Evolutionary conservation across 345 rosid genomes (phyloP).

Genomic region (Gossypium longicalyx): DNA sequence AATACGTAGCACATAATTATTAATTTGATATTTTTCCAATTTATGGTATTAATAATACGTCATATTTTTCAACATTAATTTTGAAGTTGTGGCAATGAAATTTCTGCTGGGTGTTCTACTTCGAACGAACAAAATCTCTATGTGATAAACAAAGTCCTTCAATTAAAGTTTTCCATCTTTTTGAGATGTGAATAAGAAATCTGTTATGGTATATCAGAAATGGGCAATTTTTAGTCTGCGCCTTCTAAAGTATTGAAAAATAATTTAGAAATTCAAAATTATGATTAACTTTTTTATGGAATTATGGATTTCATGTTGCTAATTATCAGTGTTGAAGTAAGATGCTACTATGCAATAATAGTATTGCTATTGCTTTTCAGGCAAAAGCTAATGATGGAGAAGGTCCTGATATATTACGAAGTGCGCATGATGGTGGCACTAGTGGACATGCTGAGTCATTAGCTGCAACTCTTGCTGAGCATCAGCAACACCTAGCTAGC

Average conservation of each 20-base stretch:
- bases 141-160: neutral
- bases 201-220: neutral
- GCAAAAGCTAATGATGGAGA: conserved; percentile 97
- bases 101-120: neutral
- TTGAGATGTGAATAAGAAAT: neutral
- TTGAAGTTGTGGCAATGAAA: neutral
- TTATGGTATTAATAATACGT: neutral
- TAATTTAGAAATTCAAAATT: neutral
- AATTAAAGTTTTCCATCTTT: neutral
- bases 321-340: neutral
- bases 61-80: neutral
- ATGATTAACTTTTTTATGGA: neutral
- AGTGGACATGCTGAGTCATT: conserved; percentile 92
- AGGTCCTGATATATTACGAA: conserved; percentile 92
- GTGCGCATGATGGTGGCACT: conserved; percentile 64
- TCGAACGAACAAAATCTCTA: neutral
- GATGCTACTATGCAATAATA: neutral
- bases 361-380: conserved; percentile 40
- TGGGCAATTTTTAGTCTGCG: neutral
- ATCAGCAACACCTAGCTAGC: conserved; percentile 97
- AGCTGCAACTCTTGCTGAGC: conserved; percentile 86
- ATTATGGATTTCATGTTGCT: conserved; percentile 7
- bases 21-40: neutral
- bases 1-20: neutral
- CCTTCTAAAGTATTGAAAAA: neutral